phyloP scores from a whole-genome alignment of 352 stramenopile genomes.

The Phytophthora citrophthora region DNA sequence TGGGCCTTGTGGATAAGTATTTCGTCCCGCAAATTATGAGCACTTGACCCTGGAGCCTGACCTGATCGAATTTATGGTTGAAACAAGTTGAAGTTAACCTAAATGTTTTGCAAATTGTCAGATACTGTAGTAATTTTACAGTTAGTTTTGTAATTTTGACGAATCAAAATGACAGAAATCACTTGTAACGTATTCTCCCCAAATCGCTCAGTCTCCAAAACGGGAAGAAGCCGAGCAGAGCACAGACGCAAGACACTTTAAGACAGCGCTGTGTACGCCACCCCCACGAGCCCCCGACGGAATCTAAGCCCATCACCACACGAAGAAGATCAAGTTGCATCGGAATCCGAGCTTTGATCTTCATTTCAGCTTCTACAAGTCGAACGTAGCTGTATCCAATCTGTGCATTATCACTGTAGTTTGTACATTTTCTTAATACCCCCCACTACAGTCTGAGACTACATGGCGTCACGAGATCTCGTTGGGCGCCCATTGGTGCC shows the following conservation, averaged over 20 bases:
- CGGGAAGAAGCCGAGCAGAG: conserved; percentile 20
- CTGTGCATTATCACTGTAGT: conserved; percentile 19
- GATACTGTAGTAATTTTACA: conserved; percentile 1
- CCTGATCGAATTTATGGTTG: background rate
- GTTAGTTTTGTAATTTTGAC: conserved; percentile 20
- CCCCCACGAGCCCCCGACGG: conserved; percentile 1
- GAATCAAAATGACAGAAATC: conserved; percentile 22
- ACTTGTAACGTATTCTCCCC: conserved; percentile 25
- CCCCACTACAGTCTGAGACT: conserved; percentile 6
- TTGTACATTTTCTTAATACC: conserved; percentile 29
- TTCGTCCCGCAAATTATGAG: conserved; percentile 42
- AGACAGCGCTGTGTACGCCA: conserved; percentile 17
- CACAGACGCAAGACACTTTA: conserved; percentile 20
- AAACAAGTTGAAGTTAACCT: conserved; percentile 2
- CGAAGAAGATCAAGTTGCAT: conserved; percentile 9
- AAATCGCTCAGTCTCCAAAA: conserved; percentile 25
- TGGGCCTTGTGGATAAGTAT: conserved; percentile 86
- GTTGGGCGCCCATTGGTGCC: conserved; percentile 76
- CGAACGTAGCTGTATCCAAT: background rate
- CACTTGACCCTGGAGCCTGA: background rate
- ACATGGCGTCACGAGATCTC: conserved; percentile 48
- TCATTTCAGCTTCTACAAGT: conserved; percentile 13
- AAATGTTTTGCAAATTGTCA: conserved; percentile 20
- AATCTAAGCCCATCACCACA: conserved; percentile 10
- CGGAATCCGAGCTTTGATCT: conserved; percentile 17